A percentile compares a stretch with the other conserved stretches of the same genome.
phyloP scores from a whole-genome alignment of 768 basidiomycete genomes.

The Kondoa malvinella region DNA sequence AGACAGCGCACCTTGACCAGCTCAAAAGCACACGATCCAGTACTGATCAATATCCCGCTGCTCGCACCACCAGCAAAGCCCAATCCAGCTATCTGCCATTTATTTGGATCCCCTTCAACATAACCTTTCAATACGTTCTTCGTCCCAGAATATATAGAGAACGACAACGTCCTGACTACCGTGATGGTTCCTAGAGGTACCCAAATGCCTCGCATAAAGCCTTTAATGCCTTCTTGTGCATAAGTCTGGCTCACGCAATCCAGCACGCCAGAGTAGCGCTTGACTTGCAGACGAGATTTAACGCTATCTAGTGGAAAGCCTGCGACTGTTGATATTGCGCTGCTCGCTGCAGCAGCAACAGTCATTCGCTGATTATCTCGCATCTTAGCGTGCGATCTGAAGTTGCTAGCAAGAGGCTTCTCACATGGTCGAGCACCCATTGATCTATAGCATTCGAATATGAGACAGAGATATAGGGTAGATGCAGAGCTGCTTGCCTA shows the following conservation, averaged over 20 bases:
- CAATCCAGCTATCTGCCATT: neutral
- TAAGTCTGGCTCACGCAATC: conserved; percentile 65
- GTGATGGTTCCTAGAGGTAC: conserved; percentile 90
- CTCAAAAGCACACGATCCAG: conserved; percentile 18
- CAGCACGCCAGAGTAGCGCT: conserved; percentile 38
- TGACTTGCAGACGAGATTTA: conserved; percentile 41
- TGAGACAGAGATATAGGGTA: neutral
- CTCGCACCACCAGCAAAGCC: conserved; percentile 10
- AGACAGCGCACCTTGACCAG: conserved; percentile 16
- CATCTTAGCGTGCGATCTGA: no score
- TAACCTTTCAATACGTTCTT: conserved; percentile 40
- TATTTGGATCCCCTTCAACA: neutral
- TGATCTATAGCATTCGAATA: neutral
- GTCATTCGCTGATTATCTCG: conserved; percentile 19
- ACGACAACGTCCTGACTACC: conserved; percentile 86
- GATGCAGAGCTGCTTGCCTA: neutral
- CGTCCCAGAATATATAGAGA: conserved; percentile 72
- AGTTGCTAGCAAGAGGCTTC: no score
- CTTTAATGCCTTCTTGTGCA: conserved; percentile 38
- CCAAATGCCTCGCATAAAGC: conserved; percentile 43
- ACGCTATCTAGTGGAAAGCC: conserved; percentile 63
- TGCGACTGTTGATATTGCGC: neutral
- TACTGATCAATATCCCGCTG: conserved; percentile 8
- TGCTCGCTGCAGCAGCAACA: neutral
- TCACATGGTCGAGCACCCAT: neutral